Evolutionary conservation across 257 asterid genomes (phyloP).

Genomic region (Rubia yunnanensis): DNA sequence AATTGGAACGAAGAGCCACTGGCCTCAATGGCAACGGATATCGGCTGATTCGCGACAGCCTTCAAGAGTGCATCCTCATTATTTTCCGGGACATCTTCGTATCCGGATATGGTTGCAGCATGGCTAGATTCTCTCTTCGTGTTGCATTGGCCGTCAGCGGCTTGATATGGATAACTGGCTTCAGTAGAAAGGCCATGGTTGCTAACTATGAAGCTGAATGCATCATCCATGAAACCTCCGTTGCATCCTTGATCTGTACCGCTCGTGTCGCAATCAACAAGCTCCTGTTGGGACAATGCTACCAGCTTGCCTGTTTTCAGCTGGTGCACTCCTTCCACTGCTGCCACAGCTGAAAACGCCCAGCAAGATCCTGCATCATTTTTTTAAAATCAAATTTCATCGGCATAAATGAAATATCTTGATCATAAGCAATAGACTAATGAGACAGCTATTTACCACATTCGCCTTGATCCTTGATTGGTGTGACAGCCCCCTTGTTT

Average conservation of each 20-base stretch:
- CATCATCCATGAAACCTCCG: background rate
- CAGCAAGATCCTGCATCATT: slow-evolving; percentile 1
- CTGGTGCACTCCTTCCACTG: too few species aligned
- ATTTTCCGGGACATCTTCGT: background rate
- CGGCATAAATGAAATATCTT: too few species aligned
- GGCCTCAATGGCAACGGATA: slow-evolving; percentile 9
- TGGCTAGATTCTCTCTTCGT: background rate
- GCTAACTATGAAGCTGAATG: background rate
- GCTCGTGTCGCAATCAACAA: background rate
- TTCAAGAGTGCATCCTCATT: background rate
- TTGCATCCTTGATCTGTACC: background rate
- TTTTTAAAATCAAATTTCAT: too few species aligned
- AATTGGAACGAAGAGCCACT: slow-evolving; percentile 2
- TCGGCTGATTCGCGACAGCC: too few species aligned
- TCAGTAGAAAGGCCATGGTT: background rate
- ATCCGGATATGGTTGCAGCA: background rate
- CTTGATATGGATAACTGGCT: background rate
- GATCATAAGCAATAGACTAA: too few species aligned
- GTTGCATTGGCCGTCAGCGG: background rate
- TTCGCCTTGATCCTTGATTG: background rate
- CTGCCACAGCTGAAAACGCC: slow-evolving; percentile 13
- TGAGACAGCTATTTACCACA: slow-evolving; percentile 1
- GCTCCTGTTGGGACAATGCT: slow-evolving; percentile 4
- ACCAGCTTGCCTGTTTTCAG: background rate
- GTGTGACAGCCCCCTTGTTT: slow-evolving; percentile 1